Base-by-base conservation (phyloP, 306 rosid genomes). In the Glycine tomentella region DNA sequence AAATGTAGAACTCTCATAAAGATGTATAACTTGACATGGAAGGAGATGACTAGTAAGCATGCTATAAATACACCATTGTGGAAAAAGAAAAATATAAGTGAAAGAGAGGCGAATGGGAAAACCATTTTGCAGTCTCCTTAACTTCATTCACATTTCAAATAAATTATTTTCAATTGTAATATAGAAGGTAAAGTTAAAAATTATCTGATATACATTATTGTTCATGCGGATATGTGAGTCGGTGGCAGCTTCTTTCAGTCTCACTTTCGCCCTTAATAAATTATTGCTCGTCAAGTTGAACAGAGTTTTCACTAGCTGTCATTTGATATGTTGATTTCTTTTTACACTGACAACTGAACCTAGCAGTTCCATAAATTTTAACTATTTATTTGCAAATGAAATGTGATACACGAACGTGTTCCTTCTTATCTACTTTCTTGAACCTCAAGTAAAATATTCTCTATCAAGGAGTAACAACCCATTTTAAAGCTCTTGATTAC, bases 251-350 rank as follows among this genome's bases (percentile, higher is more conserved):
- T 20, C 69, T 34, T 56, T 56, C 63, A 16, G 4, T 16, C 33
- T 84, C 82, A 3, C 79, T 57, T 63, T 75, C 76, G 56, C 25
- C 59, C 8, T 68, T 36, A 17, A 34, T 17, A 9, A 63, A 71
- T 77, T 51, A 70, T 83, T 77, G 33, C 64, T 53, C 75, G 52
- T 81, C 69, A 20, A 20, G 0, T 20, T 20, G 20, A 20, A 20
- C 20, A 20, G 20, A 59, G 48, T 75, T 76, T 9, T 20, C 61
- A 69, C 14, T 69, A 82, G 78, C 73, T 82, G 85, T 76, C 81
- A 76, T 9, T 38, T 49, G 73, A 48, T 25, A 69, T 69, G 72
- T 75, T 65, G 49, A 14, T 17, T 46, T 46, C 77, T 46, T 82
- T 59, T 66, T 69, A 17, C 14, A 82, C 51, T 69, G 77, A 17